Evolutionary conservation across 2,329 filamentous ascomycete genomes (phyloP).

Genomic region (Pseudogymnoascus sp.): DNA sequence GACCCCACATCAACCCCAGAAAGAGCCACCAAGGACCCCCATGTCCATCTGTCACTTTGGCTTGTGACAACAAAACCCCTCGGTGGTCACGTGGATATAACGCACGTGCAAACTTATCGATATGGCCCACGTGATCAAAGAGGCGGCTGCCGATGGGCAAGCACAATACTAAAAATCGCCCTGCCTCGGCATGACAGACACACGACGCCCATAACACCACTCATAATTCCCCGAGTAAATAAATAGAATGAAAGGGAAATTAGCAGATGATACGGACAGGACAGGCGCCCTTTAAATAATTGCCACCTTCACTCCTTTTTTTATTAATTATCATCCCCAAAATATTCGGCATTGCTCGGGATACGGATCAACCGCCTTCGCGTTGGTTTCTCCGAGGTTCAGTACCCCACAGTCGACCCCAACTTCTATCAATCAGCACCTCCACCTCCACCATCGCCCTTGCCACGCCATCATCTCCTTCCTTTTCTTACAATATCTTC

Average conservation of each 20-base stretch:
- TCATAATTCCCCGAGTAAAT: background rate
- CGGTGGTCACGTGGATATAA: background rate
- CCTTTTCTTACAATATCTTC: background rate
- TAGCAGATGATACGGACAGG: background rate
- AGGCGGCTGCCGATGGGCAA: background rate
- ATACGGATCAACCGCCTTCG: constrained; percentile 6
- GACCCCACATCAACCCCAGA: background rate
- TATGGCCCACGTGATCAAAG: background rate
- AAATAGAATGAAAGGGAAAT: background rate
- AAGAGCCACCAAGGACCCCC: background rate
- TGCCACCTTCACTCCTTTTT: background rate
- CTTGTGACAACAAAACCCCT: background rate
- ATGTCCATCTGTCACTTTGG: background rate
- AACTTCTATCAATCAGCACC: background rate
- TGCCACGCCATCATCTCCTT: background rate
- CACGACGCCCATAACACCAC: background rate
- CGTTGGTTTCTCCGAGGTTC: constrained; percentile 9
- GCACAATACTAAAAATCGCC: background rate
- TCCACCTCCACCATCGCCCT: background rate
- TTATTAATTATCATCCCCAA: background rate
- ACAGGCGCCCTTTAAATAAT: background rate
- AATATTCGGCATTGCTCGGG: constrained; percentile 4
- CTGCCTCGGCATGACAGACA: constrained; percentile 1
- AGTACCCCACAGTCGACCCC: constrained; percentile 7
- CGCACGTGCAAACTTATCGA: background rate